These are phyloP conservation scores for Hypocrella siamensis DNA, from an alignment of 2,329 filamentous ascomycete species.

Conservation along the genomic window DNA sequence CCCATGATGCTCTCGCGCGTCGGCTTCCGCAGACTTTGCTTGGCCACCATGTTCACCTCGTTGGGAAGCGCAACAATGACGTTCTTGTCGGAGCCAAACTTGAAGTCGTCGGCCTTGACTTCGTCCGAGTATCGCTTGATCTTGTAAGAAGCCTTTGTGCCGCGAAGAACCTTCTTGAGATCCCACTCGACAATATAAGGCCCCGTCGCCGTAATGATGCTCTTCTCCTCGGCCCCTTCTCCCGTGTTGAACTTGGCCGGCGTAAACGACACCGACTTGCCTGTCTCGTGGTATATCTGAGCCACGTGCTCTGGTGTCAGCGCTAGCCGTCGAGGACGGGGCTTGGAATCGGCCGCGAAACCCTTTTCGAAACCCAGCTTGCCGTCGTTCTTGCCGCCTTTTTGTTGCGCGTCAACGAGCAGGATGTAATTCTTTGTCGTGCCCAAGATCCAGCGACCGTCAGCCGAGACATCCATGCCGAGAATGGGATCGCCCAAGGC, in stretches of 20 bases:
- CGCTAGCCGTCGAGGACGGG: conserved; percentile 77
- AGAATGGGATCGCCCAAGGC: conserved; percentile 90
- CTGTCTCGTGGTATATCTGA: conserved; percentile 94
- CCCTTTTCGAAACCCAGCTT: conserved; percentile 95
- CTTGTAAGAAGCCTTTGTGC: conserved; percentile 74
- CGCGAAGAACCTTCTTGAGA: conserved; percentile 72
- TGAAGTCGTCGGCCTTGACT: conserved; percentile 97
- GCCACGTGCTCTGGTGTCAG: conserved; percentile 86
- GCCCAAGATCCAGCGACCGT: conserved; percentile 88
- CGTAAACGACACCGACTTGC: conserved; percentile 73
- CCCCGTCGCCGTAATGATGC: conserved; percentile 90
- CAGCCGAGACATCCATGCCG: conserved; percentile 85
- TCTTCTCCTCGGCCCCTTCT: conserved; percentile 66
- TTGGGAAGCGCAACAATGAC: conserved; percentile 94
- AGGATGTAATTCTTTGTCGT: conserved; percentile 91
- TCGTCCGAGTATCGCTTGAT: conserved; percentile 95
- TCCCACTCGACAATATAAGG: conserved; percentile 97
- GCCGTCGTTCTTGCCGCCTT: conserved; percentile 87
- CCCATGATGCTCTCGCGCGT: conserved; percentile 85
- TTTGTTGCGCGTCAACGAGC: conserved; percentile 81
- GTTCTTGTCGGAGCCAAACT: conserved; percentile 92
- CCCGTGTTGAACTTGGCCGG: conserved; percentile 89
- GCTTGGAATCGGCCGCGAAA: conserved; percentile 85
- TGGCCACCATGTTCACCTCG: conserved; percentile 94
- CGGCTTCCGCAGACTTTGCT: conserved; percentile 68